Base-by-base conservation (phyloP, 2,329 filamentous ascomycete species). In the Myriosclerotinia duriaeana region DNA sequence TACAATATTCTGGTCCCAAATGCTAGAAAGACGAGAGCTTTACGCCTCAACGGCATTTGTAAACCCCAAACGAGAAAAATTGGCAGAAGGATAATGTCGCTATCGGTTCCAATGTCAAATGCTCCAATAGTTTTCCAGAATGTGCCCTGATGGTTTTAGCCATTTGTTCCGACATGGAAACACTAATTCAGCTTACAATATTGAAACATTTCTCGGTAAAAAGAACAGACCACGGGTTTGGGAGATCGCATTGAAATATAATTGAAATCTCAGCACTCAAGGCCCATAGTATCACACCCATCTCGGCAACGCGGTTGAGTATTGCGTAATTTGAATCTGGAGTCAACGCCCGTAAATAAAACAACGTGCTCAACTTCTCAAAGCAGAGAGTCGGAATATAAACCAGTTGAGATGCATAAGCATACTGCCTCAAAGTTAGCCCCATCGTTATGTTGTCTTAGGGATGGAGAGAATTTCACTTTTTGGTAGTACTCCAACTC, bases 61-160 rank as follows among this genome's bases (percentile, higher is more conserved):
- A 84, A 72, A 54, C 77, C 76, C 81, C 81, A 83, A 3, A 84
- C 78, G 56, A 80, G 77, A 5, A 78, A 77, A 0, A 82, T 71
- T 1, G 82, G 82, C 40, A 84, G 71, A 12, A 78, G 64, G 36
- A 83, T 70, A 61, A 84, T 82, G 48, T 77, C 73, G 8, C 82
- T 68, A 67, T 84, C 82, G 20, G 79, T 81, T 11, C 82, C 67
- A 42, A 84, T 79, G 5, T 80, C 83, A 6, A 81, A 79, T 0
- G 79, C 76, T 1, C 79, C 81, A 65, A 83, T 84, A 54, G 79
- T 78, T 42, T 84, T 80, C 77, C 83, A 85, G 75, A 78, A 12
- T 73, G 74, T 50, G 15, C 52, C 44, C 65, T 66, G 20, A 7
- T 34, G 26, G 4, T 30, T 48, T 44, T 44, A 61, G 38, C 26